phyloP scores from a whole-genome alignment of 2,329 filamentous ascomycete genomes.

The Nemania bipapillata region DNA sequence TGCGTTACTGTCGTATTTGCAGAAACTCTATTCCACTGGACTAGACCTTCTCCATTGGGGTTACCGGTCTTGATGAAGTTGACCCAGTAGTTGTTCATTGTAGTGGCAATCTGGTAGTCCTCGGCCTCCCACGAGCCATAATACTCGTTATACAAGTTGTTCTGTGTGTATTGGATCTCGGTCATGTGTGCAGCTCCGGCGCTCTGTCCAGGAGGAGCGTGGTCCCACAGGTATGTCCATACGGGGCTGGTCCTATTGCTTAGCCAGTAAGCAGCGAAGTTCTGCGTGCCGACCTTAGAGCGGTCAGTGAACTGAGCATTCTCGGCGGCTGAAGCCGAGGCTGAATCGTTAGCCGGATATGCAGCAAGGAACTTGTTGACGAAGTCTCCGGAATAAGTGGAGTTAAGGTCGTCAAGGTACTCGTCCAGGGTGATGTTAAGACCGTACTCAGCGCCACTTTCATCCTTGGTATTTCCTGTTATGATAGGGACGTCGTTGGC shows the following conservation, averaged over 20 bases:
- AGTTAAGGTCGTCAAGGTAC: slow-evolving; percentile 41
- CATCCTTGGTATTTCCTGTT: slow-evolving; percentile 50
- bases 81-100: slow-evolving; percentile 24
- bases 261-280: slow-evolving; percentile 43
- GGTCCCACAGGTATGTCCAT: slow-evolving; percentile 48
- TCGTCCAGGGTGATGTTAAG: slow-evolving; percentile 41
- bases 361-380: slow-evolving; percentile 35
- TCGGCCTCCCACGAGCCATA: slow-evolving; percentile 23
- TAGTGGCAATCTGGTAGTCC: slow-evolving; percentile 26
- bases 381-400: slow-evolving; percentile 37
- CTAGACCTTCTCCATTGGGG: slow-evolving; percentile 23
- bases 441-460: slow-evolving; percentile 45
- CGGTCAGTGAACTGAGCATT: slow-evolving; percentile 45
- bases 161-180: slow-evolving; percentile 49
- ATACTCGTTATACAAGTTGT: slow-evolving; percentile 45
- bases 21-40: slow-evolving; percentile 29
- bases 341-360: slow-evolving; percentile 42
- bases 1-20: slow-evolving; percentile 28
- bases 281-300: slow-evolving; percentile 45
- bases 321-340: slow-evolving; percentile 32
- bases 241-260: slow-evolving; percentile 37
- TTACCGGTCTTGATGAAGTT: slow-evolving; percentile 33
- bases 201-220: slow-evolving; percentile 45
- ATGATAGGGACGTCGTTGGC: slow-evolving; percentile 49
- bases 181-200: slow-evolving; percentile 47